Evolutionary conservation across 2,329 filamentous ascomycete species (phyloP).

Genomic region (Aureobasidium sp.): DNA sequence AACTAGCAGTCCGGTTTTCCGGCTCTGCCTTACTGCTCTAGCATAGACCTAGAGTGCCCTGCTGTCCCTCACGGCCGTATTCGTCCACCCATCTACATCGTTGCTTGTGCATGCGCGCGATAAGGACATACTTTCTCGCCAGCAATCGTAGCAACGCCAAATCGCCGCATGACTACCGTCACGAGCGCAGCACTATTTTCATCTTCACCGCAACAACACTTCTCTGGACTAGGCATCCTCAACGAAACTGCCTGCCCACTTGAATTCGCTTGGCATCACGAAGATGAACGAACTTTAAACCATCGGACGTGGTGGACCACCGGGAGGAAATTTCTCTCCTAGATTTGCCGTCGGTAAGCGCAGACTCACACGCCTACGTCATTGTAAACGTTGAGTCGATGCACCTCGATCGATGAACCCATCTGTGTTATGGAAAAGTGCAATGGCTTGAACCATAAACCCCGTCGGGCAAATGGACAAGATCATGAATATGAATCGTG

Average conservation of each 20-base stretch:
- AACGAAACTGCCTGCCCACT: slow-evolving; percentile 1
- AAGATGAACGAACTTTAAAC: neutral
- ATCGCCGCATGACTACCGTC: neutral
- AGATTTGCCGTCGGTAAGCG: slow-evolving; percentile 4
- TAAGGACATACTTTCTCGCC: neutral
- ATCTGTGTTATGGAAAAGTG: neutral
- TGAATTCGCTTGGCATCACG: neutral
- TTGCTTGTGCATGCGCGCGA: neutral
- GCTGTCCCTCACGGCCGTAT: slow-evolving; percentile 3
- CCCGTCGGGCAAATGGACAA: neutral
- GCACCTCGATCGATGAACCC: neutral
- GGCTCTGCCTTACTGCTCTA: neutral
- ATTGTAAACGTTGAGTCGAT: neutral
- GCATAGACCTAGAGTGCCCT: neutral
- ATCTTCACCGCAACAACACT: neutral
- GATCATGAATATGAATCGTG: neutral
- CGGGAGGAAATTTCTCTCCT: neutral
- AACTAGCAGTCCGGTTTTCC: neutral
- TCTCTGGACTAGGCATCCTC: neutral
- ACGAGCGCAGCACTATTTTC: neutral
- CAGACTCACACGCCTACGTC: neutral
- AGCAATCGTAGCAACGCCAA: neutral
- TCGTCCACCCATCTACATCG: neutral
- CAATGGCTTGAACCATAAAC: neutral
- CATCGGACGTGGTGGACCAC: neutral